Evolutionary conservation across 2,329 filamentous ascomycete species (phyloP), one percentile per base, ranked within the genome.

Genomic region (Fusarium anthophilum): DNA sequence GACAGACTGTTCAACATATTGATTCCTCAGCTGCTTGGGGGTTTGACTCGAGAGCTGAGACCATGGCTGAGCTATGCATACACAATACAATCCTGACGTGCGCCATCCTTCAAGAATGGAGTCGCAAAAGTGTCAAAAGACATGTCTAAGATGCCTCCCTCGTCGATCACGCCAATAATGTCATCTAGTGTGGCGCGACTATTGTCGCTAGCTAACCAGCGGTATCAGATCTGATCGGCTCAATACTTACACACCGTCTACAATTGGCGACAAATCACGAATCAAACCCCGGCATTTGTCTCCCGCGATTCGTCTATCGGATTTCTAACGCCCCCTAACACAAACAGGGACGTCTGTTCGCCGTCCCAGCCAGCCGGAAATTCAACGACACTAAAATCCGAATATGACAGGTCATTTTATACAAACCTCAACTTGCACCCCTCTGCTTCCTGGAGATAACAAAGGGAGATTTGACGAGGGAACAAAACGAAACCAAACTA

Each of bases 301-400:
- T 77, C 61, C 67, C 70, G 58, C 60, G 47, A 55, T 57, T 73
- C 73, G 69, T 70, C 66, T 77, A 76, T 77, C 66, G 72, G 60
- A 18, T 60, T 50, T 66, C 39, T 57, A 63, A 66, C 48, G 63
- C 72, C 68, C 63, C 71, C 61, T 69, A 72, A 50, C 70, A 72
- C 67, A 61, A 56, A 51, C 63, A 44, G 50, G 68, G 64, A 69
- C 68, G 70, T 66, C 70, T 72, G 70, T 69, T 74, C 64, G 66
- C 70, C 57, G 72, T 76, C 55, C 76, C 70, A 72, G 59, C 50
- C 50, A 64, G 53, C 57, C 63, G 71, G 71, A 56, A 75, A 65
- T 68, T 66, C 64, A 66, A 61, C 66, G 62, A 69, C 39, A 58
- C 24, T 38, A 72, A 72, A 35, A 50, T 50, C 53, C 35, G 51